phyloP scores from a whole-genome alignment of 2,329 filamentous ascomycete genomes.

The Colletotrichum lupini region DNA sequence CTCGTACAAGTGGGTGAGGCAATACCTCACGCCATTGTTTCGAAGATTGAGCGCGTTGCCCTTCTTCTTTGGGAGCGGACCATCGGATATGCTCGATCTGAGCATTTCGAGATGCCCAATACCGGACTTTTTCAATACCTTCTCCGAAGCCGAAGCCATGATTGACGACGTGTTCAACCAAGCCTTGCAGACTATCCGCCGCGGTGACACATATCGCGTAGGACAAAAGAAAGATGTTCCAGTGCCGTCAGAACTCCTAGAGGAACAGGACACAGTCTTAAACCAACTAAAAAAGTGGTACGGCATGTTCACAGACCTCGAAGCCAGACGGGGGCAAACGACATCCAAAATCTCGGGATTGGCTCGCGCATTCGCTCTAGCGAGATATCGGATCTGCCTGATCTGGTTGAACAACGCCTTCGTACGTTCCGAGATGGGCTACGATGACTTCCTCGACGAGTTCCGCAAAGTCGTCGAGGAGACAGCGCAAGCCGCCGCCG shows the following conservation, averaged over 20 bases:
- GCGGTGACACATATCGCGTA: slow-evolving; percentile 41
- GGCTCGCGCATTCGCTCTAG: slow-evolving; percentile 1
- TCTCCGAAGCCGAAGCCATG: slow-evolving; percentile 44
- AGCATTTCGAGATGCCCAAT: neutral
- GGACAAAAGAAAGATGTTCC: slow-evolving; percentile 8
- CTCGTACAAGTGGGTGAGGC: neutral
- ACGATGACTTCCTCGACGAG: slow-evolving; percentile 46
- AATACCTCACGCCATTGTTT: slow-evolving; percentile 19
- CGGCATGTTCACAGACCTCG: slow-evolving; percentile 39
- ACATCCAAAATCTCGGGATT: neutral
- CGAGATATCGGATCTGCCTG: neutral
- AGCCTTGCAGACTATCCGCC: slow-evolving; percentile 43
- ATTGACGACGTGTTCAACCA: slow-evolving; percentile 44
- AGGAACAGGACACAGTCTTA: neutral
- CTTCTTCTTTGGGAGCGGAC: neutral
- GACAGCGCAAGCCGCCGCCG: slow-evolving; percentile 22
- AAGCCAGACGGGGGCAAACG: neutral
- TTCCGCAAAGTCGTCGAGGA: slow-evolving; percentile 51
- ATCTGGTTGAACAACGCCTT: slow-evolving; percentile 16
- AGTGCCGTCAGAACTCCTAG: slow-evolving; percentile 34
- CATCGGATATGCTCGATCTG: slow-evolving; percentile 30
- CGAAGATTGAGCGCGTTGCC: slow-evolving; percentile 8
- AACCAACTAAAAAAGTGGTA: slow-evolving; percentile 1
- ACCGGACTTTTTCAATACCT: neutral
- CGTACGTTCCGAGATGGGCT: slow-evolving; percentile 43